phyloP scores from a whole-genome alignment of 208 protist species.

The Naegleria lovaniensis region DNA sequence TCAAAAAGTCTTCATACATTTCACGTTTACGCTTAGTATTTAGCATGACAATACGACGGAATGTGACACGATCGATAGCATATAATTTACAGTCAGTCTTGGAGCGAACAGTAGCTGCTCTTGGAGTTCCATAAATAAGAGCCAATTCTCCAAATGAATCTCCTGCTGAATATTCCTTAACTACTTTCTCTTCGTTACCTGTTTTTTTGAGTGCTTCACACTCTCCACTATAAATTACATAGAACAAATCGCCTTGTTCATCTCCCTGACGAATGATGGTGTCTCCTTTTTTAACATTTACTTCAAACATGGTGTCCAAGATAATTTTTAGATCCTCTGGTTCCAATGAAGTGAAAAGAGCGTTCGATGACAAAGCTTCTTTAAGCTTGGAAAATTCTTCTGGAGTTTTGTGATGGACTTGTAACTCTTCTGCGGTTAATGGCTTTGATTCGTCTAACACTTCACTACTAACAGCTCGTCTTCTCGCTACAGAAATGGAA shows the following conservation, averaged over 20 bases:
- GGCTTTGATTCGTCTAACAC: background rate
- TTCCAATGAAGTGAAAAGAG: background rate
- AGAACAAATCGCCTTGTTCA: constrained; percentile 61
- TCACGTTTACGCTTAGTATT: constrained; percentile 48
- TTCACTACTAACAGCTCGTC: background rate
- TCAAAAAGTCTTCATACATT: constrained; percentile 49
- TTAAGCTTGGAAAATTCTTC: background rate
- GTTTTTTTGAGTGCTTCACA: constrained; percentile 42
- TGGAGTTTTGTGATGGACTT: background rate
- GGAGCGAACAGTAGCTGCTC: constrained; percentile 52
- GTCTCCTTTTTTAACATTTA: background rate
- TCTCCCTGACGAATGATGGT: constrained; percentile 17
- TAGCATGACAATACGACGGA: constrained; percentile 46
- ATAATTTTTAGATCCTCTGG: background rate
- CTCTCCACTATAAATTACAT: constrained; percentile 54
- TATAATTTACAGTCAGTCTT: constrained; percentile 44
- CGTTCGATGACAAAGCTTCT: background rate
- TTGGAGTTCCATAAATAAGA: constrained; percentile 56
- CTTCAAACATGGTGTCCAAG: background rate
- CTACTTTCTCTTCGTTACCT: constrained; percentile 34
- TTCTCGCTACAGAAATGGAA: background rate
- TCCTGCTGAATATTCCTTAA: constrained; percentile 41
- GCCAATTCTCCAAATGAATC: constrained; percentile 60
- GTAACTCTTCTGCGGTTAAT: background rate
- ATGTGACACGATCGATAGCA: constrained; percentile 53